A percentile compares a stretch with the other conserved stretches of the same genome.
These are phyloP conservation scores for Penicillium subrubescens DNA, from an alignment of 495 filamentous ascomycete species.

Conservation along the genomic window DNA sequence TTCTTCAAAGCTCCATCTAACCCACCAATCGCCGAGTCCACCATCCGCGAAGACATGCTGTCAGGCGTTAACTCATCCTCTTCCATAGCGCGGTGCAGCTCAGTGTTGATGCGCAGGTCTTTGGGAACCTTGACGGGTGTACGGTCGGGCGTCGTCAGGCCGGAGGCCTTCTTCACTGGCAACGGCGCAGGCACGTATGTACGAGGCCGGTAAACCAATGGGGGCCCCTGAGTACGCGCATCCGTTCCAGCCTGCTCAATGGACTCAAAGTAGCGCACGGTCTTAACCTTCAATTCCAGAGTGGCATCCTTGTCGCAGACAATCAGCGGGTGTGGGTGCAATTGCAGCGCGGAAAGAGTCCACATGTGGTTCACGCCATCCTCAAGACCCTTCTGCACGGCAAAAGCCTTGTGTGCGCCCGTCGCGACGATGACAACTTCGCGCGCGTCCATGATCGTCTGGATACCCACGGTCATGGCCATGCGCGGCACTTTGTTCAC, in stretches of 20 bases:
- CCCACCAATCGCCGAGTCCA: slow-evolving; percentile 53
- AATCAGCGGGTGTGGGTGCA: slow-evolving; percentile 78
- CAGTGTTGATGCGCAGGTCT: slow-evolving; percentile 49
- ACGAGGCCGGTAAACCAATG: slow-evolving; percentile 45
- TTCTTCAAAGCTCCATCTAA: slow-evolving; percentile 43
- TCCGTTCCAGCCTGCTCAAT: slow-evolving; percentile 65
- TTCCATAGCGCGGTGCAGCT: slow-evolving; percentile 40
- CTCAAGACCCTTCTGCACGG: slow-evolving; percentile 81
- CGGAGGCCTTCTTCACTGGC: slow-evolving; percentile 24
- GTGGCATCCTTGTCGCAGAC: slow-evolving; percentile 87
- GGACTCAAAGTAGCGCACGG: slow-evolving; percentile 68
- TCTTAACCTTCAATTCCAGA: slow-evolving; percentile 81
- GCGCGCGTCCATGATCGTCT: slow-evolving; percentile 78
- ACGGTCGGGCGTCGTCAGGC: slow-evolving; percentile 28
- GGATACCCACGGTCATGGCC: slow-evolving; percentile 86
- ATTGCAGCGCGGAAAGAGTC: slow-evolving; percentile 78
- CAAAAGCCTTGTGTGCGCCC: slow-evolving; percentile 77
- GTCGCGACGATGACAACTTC: slow-evolving; percentile 84
- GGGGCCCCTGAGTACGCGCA: slow-evolving; percentile 58
- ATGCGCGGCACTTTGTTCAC: slow-evolving; percentile 73
- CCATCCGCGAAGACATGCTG: slow-evolving; percentile 67
- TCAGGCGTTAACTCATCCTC: slow-evolving; percentile 64
- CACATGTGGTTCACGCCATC: slow-evolving; percentile 87
- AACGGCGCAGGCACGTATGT: slow-evolving; percentile 44
- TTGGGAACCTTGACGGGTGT: slow-evolving; percentile 42